Base-by-base conservation (phyloP, 2,329 filamentous ascomycete species). In the Clarireedia hainanense region DNA sequence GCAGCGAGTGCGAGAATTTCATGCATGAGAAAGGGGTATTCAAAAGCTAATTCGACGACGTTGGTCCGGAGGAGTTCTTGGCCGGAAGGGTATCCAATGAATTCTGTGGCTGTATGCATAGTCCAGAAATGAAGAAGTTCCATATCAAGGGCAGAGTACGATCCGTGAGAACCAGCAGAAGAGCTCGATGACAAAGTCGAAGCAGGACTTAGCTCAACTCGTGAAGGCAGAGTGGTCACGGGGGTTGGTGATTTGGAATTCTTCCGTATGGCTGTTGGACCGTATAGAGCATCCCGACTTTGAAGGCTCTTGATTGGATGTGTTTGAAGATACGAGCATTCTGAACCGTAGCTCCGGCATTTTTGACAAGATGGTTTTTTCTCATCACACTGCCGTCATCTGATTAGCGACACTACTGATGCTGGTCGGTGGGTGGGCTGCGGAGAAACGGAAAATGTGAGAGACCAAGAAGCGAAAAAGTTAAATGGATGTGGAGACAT, bases 61-160 rank as follows among this genome's bases (percentile, higher is more conserved):
- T 56, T 58, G 12, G 63, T 60, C n/a, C 64, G 57, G 39, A 64
- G 64, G 6, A 67, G 45, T 34, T 60, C 49, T n/a, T 53, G 30
- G 3, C 50, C 47, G 9, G 49, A 52, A 6, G 49, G 9, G 24
- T 54, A 57, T 23, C 64, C 61, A n/a, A 61, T 20, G 24, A 63
- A 66, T 49, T 49, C 65, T 45, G 50, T 27, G 26, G 27, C 59
- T 48, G 71, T 69, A 4, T 71, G 73, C 10, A 67, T 73, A 26
- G 74, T 68, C 60, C 74, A 76, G 48, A 72, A 64, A 57, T 77
- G 72, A 45, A 73, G 67, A 23, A 77, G 60, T 55, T 76, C 75
- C 7, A 76, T 63, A 36, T 72, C 73, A n/a, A 70, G 62, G n/a
- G 72, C 62, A 27, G 61, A 61, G 47, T 65, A 67, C 6, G 52